Conservation (phyloP, 1,284 basidiomycete genomes). For the Malassezia caprae region DNA sequence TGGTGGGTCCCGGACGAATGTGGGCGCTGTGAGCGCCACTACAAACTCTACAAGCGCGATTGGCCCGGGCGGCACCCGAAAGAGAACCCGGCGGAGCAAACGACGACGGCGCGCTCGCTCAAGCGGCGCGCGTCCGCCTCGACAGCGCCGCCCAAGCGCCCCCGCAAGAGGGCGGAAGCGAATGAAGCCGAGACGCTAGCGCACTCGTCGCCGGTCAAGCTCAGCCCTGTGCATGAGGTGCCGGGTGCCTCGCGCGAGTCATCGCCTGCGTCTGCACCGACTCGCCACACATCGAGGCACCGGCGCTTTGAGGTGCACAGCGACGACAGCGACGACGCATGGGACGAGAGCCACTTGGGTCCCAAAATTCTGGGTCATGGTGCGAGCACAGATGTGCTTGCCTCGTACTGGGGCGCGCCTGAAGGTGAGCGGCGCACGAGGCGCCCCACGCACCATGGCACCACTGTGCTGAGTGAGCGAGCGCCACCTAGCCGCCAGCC, state of each 20-base stretch:
- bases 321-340: slow-evolving; percentile 10
- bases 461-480: slow-evolving; percentile 3
- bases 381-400: slow-evolving; percentile 42
- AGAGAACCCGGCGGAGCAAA: slow-evolving; percentile 15
- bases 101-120: slow-evolving; percentile 4
- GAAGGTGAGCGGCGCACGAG: slow-evolving; percentile 30
- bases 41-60: slow-evolving; percentile 44
- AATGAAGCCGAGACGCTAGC: neutral
- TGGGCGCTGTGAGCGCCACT: slow-evolving; percentile 42
- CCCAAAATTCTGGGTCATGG: slow-evolving; percentile 46
- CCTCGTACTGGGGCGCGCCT: slow-evolving; percentile 42
- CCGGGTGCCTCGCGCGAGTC: neutral
- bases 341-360: slow-evolving; percentile 13
- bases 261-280: neutral
- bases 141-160: neutral
- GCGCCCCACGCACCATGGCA: slow-evolving; percentile 8
- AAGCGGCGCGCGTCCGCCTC: neutral
- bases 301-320: slow-evolving; percentile 9
- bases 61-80: slow-evolving; percentile 30
- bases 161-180: neutral
- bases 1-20: slow-evolving; percentile 48
- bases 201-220: slow-evolving; percentile 18
- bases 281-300: neutral
- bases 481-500: neutral
- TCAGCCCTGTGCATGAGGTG: slow-evolving; percentile 20